Percentiles rank a stretch among this genome's conserved stretches.
Conservation (phyloP, 129 eudicot genomes). For the Silybum marianum region DNA sequence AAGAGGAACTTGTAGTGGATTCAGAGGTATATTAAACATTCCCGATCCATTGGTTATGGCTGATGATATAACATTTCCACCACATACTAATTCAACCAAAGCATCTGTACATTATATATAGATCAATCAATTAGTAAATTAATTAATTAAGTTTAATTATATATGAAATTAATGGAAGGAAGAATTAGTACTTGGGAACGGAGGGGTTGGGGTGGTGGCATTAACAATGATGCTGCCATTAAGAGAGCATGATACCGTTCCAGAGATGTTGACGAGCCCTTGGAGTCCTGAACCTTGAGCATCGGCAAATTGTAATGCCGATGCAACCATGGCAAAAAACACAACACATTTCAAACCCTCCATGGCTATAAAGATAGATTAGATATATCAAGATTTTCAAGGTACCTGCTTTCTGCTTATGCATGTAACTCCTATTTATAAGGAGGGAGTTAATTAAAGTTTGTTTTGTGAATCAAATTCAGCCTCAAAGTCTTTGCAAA, state of each 20-base stretch:
- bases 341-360: conserved; percentile 27
- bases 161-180: not conserved
- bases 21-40: conserved; percentile 3
- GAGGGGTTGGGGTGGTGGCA: conserved; percentile 28
- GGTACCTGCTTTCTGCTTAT: not conserved
- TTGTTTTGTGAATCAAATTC: too few relatives aligned
- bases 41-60: conserved; percentile 21
- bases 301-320: conserved; percentile 20
- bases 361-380: not conserved
- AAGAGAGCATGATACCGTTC: conserved; percentile 26
- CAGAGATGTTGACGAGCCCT: conserved; percentile 6
- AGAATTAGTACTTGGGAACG: conserved; percentile 22
- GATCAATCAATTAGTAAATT: too few relatives aligned
- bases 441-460: too few relatives aligned
- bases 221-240: conserved; percentile 18
- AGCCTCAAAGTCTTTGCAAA: too few relatives aligned
- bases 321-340: conserved; percentile 23
- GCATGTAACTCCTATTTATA: too few relatives aligned
- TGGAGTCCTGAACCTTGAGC: conserved; percentile 18
- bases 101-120: conserved; percentile 21
- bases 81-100: conserved; percentile 27
- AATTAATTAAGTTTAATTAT: not conserved
- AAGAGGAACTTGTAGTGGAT: conserved; percentile 8
- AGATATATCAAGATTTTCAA: not conserved
- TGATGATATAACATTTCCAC: conserved; percentile 31